A percentile compares a stretch with the other conserved stretches of the same genome.
These are phyloP conservation scores for Lepiota brunneoincarnata DNA, from an alignment of 768 basidiomycete genomes.

Conservation along the genomic window DNA sequence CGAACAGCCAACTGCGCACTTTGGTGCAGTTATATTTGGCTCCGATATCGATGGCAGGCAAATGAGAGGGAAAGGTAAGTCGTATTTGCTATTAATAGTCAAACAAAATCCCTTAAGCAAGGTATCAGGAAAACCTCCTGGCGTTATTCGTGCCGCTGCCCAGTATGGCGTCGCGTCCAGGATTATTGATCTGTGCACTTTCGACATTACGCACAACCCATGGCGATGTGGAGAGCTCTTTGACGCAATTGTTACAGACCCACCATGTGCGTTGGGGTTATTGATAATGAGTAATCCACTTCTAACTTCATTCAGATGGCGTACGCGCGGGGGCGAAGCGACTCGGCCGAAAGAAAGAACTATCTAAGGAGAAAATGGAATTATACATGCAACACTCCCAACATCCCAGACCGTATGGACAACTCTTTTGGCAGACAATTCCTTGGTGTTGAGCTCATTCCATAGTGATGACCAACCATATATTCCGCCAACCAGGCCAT, in stretches of 20 bases:
- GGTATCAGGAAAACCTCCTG: slow-evolving; percentile 44
- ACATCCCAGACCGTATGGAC: slow-evolving; percentile 43
- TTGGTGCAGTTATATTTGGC: slow-evolving; percentile 84
- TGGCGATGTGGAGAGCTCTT: slow-evolving; percentile 89
- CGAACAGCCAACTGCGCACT: slow-evolving; percentile 78
- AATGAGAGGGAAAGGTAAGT: slow-evolving; percentile 87
- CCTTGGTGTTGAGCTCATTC: background rate
- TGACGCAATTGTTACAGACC: slow-evolving; percentile 93
- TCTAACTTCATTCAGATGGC: slow-evolving; percentile 57
- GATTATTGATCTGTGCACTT: slow-evolving; percentile 84
- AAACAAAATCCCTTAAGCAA: background rate
- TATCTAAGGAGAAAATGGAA: slow-evolving; percentile 34
- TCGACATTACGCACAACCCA: slow-evolving; percentile 89
- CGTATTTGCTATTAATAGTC: background rate
- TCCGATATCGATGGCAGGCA: slow-evolving; percentile 98
- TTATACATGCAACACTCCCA: slow-evolving; percentile 35
- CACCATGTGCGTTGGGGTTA: slow-evolving; percentile 66
- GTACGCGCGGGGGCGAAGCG: slow-evolving; percentile 88
- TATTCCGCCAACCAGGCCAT: slow-evolving; percentile 87
- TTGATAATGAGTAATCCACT: background rate
- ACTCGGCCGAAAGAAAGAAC: slow-evolving; percentile 62
- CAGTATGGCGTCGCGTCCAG: slow-evolving; percentile 78
- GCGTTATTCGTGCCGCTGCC: slow-evolving; percentile 74
- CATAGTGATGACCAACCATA: slow-evolving; percentile 66
- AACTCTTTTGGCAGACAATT: background rate